These are phyloP conservation scores for Xylariaceae sp. DNA, from an alignment of 2,329 filamentous ascomycete species.

Conservation along the genomic window DNA sequence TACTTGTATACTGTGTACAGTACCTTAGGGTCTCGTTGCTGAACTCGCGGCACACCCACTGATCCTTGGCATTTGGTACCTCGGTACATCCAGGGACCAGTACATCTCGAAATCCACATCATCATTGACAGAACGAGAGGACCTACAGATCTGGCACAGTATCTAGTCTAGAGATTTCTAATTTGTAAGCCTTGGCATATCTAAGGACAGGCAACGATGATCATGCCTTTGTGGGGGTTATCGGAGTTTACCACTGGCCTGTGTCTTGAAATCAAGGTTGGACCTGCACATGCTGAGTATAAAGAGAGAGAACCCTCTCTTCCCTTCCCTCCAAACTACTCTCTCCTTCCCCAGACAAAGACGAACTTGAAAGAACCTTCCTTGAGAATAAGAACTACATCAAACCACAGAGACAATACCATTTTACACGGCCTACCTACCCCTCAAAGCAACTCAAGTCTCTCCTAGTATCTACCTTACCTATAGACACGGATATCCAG, in stretches of 20 bases:
- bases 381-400: too few relatives aligned
- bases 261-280: constrained; percentile 6
- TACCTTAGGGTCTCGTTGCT: constrained; percentile 1
- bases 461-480: constrained; percentile 5
- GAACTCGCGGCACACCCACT: constrained; percentile 11
- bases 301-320: constrained; percentile 14
- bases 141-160: neutral
- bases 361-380: constrained; percentile 5
- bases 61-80: constrained; percentile 2
- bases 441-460: too few relatives aligned
- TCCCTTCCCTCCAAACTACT: constrained; percentile 1
- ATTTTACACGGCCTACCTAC: too few relatives aligned
- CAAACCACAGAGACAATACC: neutral
- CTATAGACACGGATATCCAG: constrained; percentile 8
- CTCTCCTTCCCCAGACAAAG: constrained; percentile 5
- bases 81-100: neutral
- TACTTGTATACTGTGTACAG: too few relatives aligned
- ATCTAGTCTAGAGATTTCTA: neutral
- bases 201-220: constrained; percentile 16
- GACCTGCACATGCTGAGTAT: constrained; percentile 11
- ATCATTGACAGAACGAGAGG: constrained; percentile 16
- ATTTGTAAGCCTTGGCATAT: constrained; percentile 28
- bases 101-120: constrained; percentile 10
- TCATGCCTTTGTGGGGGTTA: constrained; percentile 17
- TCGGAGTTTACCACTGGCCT: constrained; percentile 2